Base-by-base conservation (phyloP, 192 early-diverging fungal genomes). In the Linnemannia elongata region DNA sequence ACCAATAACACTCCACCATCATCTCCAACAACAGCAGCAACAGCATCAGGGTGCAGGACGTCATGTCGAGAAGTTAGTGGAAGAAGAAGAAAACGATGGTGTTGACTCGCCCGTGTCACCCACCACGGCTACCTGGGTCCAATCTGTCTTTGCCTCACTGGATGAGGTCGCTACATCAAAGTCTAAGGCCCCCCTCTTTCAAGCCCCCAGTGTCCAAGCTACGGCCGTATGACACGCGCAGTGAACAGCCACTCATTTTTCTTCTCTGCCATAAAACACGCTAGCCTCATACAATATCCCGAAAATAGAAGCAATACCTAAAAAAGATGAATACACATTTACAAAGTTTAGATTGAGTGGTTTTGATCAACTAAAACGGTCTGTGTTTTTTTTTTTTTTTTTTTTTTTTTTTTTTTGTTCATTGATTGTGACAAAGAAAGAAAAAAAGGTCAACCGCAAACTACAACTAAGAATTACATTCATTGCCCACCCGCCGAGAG, bases 61-160 rank as follows among this genome's bases (percentile, higher is more conserved):
- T 30, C 70, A 47, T 24, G 69, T 55, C 38, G 44, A 69, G 45
- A 41, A 57, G 24, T 45, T 74, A 27, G 60, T 74, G 39, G 79
- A 47, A 36, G 80, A 71, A 39, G 80, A 82, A 44, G 66, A 80
- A 3, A 72, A 66, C 1, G 79, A 79, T 2, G 69, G 70, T 36
- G 20, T 68, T 1, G 73, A 74, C 6, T 83, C 82, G 33, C 57
- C 73, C 15, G 57, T 75, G 72, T 55, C 76, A 49, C 72, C 82
- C 1, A 78, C 70, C 3, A 60, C 82, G 27, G 57, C 70, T 22
- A 24, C 35, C 6, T 87, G 75, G 78, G 41, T 72, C 1, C 33
- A 77, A 2, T 69, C 70, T 66, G 78, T 85, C 8, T 73, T 77
- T 54, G 54, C 57, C 10, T 75, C 83, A 18, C 66, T 85, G 68